Evolutionary conservation across 164 flowering plant species (phyloP).

Genomic region (Annona squamosa): DNA sequence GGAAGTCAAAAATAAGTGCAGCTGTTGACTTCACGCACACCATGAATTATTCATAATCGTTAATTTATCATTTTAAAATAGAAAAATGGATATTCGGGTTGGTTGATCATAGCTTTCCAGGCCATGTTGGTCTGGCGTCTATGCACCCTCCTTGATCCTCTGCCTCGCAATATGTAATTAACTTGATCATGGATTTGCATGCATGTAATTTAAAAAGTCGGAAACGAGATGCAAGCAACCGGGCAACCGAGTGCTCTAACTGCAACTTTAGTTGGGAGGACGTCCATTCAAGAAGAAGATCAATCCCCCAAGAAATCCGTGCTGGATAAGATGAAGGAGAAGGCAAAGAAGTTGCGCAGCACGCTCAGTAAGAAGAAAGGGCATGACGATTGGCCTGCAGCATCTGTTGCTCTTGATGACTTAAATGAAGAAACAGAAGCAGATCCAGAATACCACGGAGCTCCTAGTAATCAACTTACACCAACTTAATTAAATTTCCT

Average conservation of each 20-base stretch:
- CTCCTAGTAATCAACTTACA: constrained; percentile 45
- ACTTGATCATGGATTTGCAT: not conserved
- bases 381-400: constrained; percentile 38
- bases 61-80: too few relatives aligned
- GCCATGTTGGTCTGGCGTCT: too few relatives aligned
- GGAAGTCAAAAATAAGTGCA: too few relatives aligned
- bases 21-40: too few relatives aligned
- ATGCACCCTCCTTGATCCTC: too few relatives aligned
- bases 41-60: too few relatives aligned
- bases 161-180: too few relatives aligned
- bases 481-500: too few relatives aligned
- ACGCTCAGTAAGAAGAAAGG: constrained; percentile 45
- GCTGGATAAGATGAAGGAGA: constrained; percentile 59
- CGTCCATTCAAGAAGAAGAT: constrained; percentile 39
- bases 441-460: constrained; percentile 56
- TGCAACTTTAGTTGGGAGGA: constrained; percentile 21
- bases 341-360: constrained; percentile 47
- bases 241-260: not conserved
- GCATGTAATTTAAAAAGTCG: not conserved
- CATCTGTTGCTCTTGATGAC: constrained; percentile 15
- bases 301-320: constrained; percentile 56
- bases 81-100: too few relatives aligned
- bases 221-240: constrained; percentile 16
- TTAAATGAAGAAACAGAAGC: constrained; percentile 39
- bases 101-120: too few relatives aligned